Evolutionary conservation across 1,139 yeast species (phyloP).

Genomic region (Yamadazyma dendronema): DNA sequence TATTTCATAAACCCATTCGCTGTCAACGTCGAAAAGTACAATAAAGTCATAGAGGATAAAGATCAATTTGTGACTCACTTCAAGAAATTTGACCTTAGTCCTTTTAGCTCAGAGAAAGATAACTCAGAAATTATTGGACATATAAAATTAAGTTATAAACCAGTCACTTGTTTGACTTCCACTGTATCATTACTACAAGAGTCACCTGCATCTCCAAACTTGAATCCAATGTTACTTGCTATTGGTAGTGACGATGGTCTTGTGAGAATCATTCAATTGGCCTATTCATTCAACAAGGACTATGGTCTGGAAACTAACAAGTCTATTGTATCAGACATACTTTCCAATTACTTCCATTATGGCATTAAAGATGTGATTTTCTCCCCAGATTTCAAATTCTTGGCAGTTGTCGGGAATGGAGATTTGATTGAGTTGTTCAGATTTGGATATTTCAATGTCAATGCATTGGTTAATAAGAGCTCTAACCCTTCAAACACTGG

Average conservation of each 20-base stretch:
- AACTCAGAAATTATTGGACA: conserved; percentile 43
- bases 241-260: conserved; percentile 69
- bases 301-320: conserved; percentile 24
- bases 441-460: conserved; percentile 40
- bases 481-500: conserved; percentile 5
- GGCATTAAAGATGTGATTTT: conserved; percentile 59
- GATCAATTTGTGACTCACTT: conserved; percentile 40
- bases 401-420: conserved; percentile 57
- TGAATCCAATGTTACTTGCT: conserved; percentile 51
- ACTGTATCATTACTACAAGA: conserved; percentile 19
- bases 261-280: conserved; percentile 54
- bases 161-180: conserved; percentile 40
- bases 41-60: conserved; percentile 28
- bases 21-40: conserved; percentile 17
- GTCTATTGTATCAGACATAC: conserved; percentile 53
- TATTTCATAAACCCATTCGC: conserved; percentile 32
- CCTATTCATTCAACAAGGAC: conserved; percentile 20
- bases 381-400: conserved; percentile 64
- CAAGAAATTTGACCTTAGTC: conserved; percentile 39
- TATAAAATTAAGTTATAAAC: conserved; percentile 57
- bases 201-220: conserved; percentile 16
- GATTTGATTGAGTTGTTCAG: conserved; percentile 58
- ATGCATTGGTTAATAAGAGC: conserved; percentile 28
- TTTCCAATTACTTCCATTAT: conserved; percentile 65
- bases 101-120: conserved; percentile 16